Percentiles rank a stretch among this genome's conserved stretches.
phyloP scores from a whole-genome alignment of 805 yeast species.

The Cyberlindnera americana region DNA sequence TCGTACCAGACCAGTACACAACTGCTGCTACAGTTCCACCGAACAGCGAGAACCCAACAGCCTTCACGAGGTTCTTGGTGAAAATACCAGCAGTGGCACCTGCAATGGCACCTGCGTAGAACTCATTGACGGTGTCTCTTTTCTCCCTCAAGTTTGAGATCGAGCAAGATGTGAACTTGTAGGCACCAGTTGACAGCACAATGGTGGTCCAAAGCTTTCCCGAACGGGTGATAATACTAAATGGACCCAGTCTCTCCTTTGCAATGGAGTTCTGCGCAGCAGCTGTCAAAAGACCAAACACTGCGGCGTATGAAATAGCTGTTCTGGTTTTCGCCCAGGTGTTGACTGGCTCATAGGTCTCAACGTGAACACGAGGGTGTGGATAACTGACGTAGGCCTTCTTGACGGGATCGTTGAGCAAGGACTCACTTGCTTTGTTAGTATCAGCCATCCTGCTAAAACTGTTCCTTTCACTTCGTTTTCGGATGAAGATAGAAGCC shows the following conservation, averaged over 20 bases:
- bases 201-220: constrained; percentile 36
- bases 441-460: not conserved
- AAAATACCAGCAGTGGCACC: constrained; percentile 39
- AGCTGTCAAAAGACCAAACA: constrained; percentile 47
- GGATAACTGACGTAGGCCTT: constrained; percentile 21
- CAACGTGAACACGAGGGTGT: constrained; percentile 24
- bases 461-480: too few relatives aligned
- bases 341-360: constrained; percentile 53
- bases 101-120: constrained; percentile 44
- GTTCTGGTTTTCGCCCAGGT: constrained; percentile 47
- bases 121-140: constrained; percentile 59
- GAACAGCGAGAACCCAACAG: constrained; percentile 44
- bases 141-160: constrained; percentile 58
- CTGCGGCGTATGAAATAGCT: constrained; percentile 41
- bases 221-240: constrained; percentile 29
- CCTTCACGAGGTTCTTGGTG: constrained; percentile 34
- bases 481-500: too few relatives aligned
- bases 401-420: constrained; percentile 1
- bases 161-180: constrained; percentile 38
- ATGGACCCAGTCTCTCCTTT: constrained; percentile 37
- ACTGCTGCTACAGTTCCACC: constrained; percentile 43
- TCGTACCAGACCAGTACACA: constrained; percentile 48
- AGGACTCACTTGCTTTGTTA: not conserved
- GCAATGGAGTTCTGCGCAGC: constrained; percentile 44
- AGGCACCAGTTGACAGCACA: constrained; percentile 50